phyloP scores from a whole-genome alignment of 2,329 filamentous ascomycete genomes.

The Colletotrichum shisoi region DNA sequence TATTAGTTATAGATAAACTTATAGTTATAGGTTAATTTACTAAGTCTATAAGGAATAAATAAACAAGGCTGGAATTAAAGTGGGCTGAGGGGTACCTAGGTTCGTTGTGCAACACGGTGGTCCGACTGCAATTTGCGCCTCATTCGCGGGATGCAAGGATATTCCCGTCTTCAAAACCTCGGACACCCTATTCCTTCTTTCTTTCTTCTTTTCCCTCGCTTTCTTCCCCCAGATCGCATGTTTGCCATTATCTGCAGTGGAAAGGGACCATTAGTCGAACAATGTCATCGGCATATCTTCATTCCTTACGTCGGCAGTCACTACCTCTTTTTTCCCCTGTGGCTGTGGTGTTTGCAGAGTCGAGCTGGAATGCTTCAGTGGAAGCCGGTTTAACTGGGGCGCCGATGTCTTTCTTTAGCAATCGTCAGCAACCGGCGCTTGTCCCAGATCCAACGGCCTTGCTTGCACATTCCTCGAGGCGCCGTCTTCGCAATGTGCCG shows the following conservation, averaged over 20 bases:
- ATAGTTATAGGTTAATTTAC: too few species aligned
- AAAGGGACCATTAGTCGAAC: not conserved
- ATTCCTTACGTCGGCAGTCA: not conserved
- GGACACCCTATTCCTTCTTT: not conserved
- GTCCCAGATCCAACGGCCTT: slow-evolving; percentile 27
- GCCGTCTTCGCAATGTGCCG: slow-evolving; percentile 13
- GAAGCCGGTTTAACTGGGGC: slow-evolving; percentile 5
- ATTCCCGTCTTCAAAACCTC: slow-evolving; percentile 12
- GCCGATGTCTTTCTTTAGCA: slow-evolving; percentile 33
- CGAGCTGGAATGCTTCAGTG: slow-evolving; percentile 1
- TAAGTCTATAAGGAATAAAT: too few species aligned
- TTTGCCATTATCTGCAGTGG: slow-evolving; percentile 5
- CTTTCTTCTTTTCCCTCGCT: too few species aligned
- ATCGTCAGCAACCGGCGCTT: slow-evolving; percentile 30
- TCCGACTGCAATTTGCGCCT: slow-evolving; percentile 29
- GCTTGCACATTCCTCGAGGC: slow-evolving; percentile 13
- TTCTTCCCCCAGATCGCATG: not conserved
- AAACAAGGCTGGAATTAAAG: too few species aligned
- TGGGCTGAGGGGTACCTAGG: too few species aligned
- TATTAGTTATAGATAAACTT: too few species aligned
- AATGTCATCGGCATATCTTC: slow-evolving; percentile 21
- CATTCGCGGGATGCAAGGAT: slow-evolving; percentile 18
- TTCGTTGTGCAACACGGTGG: not conserved
- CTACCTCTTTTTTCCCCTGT: not conserved
- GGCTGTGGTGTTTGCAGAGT: slow-evolving; percentile 6